Conservation (phyloP, 2,329 filamentous ascomycete species). For the Nectriaceae sp. region DNA sequence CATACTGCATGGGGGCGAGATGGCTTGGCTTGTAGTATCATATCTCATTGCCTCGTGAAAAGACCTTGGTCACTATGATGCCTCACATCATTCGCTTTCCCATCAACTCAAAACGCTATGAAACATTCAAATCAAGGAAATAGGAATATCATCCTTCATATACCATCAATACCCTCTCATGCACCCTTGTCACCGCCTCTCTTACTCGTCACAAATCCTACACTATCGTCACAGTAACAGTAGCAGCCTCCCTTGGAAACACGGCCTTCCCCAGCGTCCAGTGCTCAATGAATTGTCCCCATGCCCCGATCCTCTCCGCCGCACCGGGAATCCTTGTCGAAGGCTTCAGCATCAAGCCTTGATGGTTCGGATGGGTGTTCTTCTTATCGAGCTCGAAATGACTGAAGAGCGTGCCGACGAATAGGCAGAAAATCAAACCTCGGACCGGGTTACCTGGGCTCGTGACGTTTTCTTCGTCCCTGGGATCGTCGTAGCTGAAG, state of each 20-base stretch:
- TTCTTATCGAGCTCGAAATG: neutral
- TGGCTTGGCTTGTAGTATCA: too few species aligned
- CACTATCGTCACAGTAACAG: neutral
- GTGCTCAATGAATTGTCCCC: neutral
- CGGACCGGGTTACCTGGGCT: neutral
- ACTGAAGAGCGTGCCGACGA: neutral
- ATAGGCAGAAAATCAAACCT: constrained; percentile 1
- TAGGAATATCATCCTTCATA: too few species aligned
- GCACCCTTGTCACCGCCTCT: too few species aligned
- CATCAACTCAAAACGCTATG: too few species aligned
- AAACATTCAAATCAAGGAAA: too few species aligned
- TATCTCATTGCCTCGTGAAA: too few species aligned
- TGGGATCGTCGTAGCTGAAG: neutral
- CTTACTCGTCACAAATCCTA: neutral
- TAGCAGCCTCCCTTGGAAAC: neutral
- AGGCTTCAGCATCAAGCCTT: neutral
- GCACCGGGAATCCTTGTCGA: neutral
- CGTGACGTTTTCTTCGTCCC: neutral
- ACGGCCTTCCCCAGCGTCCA: neutral
- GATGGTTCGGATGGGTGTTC: neutral
- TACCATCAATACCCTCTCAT: too few species aligned
- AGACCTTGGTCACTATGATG: too few species aligned
- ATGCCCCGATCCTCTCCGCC: neutral
- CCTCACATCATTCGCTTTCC: too few species aligned
- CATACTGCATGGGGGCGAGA: too few species aligned